These are phyloP conservation scores for Capsicum baccatum DNA, from an alignment of 257 asterid genomes.

Conservation along the genomic window DNA sequence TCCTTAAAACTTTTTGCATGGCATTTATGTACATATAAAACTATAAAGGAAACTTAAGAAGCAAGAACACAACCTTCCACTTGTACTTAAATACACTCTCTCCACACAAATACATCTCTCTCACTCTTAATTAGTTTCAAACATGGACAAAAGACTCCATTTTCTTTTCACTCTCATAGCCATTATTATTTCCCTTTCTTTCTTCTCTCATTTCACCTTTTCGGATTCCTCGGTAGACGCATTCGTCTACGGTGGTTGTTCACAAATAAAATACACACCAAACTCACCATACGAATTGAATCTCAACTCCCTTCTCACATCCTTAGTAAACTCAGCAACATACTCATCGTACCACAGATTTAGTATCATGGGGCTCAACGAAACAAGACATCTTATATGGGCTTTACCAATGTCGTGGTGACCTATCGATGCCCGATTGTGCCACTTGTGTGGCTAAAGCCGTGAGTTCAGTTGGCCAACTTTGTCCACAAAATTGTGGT, in stretches of 20 bases:
- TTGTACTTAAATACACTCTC: slow-evolving; percentile 1
- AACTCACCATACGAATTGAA: slow-evolving; percentile 72
- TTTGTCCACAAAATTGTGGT: slow-evolving; percentile 75
- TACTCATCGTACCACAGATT: slow-evolving; percentile 85
- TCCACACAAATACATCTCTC: slow-evolving; percentile 1
- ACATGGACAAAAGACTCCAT: slow-evolving; percentile 10
- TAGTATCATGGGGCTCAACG: slow-evolving; percentile 65
- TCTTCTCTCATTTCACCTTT: slow-evolving; percentile 30
- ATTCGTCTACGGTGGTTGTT: slow-evolving; percentile 56
- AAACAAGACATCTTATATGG: slow-evolving; percentile 69
- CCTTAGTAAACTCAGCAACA: slow-evolving; percentile 90
- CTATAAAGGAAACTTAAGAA: neutral
- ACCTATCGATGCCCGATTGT: slow-evolving; percentile 89
- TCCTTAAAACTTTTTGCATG: neutral
- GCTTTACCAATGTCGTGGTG: slow-evolving; percentile 94
- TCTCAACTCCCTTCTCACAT: slow-evolving; percentile 79
- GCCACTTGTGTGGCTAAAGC: slow-evolving; percentile 84
- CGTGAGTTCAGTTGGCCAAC: slow-evolving; percentile 51
- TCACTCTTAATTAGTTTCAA: neutral
- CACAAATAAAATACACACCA: slow-evolving; percentile 66
- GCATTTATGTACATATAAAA: neutral
- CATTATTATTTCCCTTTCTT: slow-evolving; percentile 32
- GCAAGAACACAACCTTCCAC: neutral
- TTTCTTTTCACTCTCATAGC: slow-evolving; percentile 27
- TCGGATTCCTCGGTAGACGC: slow-evolving; percentile 63